These are phyloP conservation scores for Wickerhamomyces sp. DNA, from an alignment of 1,139 yeast genomes.

Conservation along the genomic window DNA sequence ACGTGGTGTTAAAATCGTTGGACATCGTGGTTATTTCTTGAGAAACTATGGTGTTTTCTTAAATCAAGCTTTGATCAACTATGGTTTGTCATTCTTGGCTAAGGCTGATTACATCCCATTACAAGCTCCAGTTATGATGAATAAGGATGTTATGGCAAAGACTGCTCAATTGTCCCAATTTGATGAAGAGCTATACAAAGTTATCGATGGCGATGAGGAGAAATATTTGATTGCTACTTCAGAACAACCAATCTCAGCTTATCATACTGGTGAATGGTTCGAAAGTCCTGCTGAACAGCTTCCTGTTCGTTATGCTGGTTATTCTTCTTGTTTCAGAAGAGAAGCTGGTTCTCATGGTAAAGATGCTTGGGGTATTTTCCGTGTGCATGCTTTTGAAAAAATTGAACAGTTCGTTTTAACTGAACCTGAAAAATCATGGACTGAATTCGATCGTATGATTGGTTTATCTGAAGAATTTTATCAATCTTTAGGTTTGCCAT, in stretches of 20 bases:
- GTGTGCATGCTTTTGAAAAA: constrained; percentile 98
- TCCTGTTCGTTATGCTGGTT: constrained; percentile 95
- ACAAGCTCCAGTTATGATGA: constrained; percentile 99
- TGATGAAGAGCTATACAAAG: constrained; percentile 97
- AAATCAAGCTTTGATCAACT: constrained; percentile 96
- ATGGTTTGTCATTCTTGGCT: constrained; percentile 82
- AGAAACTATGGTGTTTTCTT: constrained; percentile 94
- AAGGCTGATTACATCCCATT: constrained; percentile 79
- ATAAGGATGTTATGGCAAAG: constrained; percentile 98
- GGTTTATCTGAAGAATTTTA: constrained; percentile 87
- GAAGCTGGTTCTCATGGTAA: constrained; percentile 99
- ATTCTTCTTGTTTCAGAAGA: constrained; percentile 97
- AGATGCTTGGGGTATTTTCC: constrained; percentile 99
- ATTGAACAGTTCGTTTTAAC: constrained; percentile 94
- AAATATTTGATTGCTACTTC: constrained; percentile 97
- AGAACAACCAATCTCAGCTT: constrained; percentile 98
- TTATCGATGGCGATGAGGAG: constrained; percentile 94
- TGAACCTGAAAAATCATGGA: constrained; percentile 98
- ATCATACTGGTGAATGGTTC: constrained; percentile 97
- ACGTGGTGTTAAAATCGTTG: constrained; percentile 96
- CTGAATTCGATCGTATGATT: constrained; percentile 94
- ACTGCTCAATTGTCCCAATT: constrained; percentile 98
- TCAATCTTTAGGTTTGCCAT: constrained; percentile 86
- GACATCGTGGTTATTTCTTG: constrained; percentile 97
- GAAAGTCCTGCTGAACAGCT: constrained; percentile 96